phyloP scores from a whole-genome alignment of 345 rosid species.

The Salix dunnii region DNA sequence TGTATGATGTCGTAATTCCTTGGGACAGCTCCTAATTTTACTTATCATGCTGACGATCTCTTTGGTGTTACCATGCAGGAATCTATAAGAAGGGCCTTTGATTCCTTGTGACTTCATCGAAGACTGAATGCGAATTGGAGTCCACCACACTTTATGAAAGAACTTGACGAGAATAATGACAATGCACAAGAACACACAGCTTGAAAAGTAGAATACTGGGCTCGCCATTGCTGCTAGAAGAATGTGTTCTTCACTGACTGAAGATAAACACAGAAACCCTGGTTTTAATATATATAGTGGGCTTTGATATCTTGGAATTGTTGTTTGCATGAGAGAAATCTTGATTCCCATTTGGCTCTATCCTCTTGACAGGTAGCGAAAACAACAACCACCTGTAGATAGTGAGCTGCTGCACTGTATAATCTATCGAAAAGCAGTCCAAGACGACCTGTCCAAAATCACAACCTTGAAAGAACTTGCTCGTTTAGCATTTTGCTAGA shows the following conservation, averaged over 20 bases:
- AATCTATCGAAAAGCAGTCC: too few species aligned
- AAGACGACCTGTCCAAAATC: too few species aligned
- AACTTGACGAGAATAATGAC: conserved; percentile 3
- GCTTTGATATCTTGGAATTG: not conserved
- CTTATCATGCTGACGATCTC: not conserved
- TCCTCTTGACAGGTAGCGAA: too few species aligned
- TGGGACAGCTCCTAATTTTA: not conserved
- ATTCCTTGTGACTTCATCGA: conserved; percentile 13
- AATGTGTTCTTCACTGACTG: not conserved
- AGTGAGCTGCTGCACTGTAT: too few species aligned
- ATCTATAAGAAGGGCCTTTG: conserved; percentile 16
- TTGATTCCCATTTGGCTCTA: not conserved
- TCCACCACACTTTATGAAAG: conserved; percentile 6
- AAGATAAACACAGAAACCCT: not conserved
- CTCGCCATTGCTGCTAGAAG: not conserved
- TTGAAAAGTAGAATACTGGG: not conserved
- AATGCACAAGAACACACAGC: not conserved
- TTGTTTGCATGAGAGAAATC: not conserved
- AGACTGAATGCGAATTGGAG: not conserved
- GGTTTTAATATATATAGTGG: not conserved
- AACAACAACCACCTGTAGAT: too few species aligned
- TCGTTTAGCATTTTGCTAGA: too few species aligned
- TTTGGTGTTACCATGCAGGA: conserved; percentile 12
- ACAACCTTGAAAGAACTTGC: too few species aligned
- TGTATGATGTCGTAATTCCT: conserved; percentile 1